Evolutionary conservation across 2,329 filamentous ascomycete genomes (phyloP).

Genomic region (Cryphonectria radicalis): DNA sequence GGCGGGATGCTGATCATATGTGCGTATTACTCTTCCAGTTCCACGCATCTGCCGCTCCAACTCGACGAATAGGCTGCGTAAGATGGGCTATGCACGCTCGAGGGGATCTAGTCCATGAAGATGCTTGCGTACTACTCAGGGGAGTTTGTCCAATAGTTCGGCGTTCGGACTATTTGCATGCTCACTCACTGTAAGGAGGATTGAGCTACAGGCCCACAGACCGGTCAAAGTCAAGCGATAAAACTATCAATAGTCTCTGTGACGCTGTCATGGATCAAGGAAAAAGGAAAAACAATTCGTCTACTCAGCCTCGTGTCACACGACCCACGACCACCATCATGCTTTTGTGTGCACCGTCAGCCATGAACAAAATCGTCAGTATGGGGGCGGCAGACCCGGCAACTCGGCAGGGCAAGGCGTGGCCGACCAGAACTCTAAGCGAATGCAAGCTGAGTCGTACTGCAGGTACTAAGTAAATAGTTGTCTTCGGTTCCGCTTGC

Average conservation of each 20-base stretch:
- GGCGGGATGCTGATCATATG: neutral
- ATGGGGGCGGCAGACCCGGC: neutral
- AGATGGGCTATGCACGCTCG: neutral
- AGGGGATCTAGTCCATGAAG: neutral
- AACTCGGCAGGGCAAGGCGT: neutral
- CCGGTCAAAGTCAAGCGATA: neutral
- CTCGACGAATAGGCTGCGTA: neutral
- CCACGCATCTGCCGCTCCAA: neutral
- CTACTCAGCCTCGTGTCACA: neutral
- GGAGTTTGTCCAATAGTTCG: neutral
- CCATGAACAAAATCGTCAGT: neutral
- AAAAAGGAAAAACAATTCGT: neutral
- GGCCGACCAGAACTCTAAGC: neutral
- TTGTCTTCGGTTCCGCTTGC: neutral
- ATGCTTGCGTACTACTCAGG: constrained; percentile 3
- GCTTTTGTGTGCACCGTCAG: neutral
- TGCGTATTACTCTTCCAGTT: neutral
- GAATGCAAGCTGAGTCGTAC: neutral
- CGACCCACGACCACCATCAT: neutral
- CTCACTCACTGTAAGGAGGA: neutral
- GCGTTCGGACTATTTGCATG: neutral
- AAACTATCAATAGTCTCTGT: neutral
- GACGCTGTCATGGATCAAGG: neutral
- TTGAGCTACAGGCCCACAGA: neutral
- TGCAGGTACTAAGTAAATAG: neutral